Evolutionary conservation across 2,329 filamentous ascomycete species (phyloP), one percentile per base, ranked within the genome.

Genomic region (Ceratocystis ficicola): DNA sequence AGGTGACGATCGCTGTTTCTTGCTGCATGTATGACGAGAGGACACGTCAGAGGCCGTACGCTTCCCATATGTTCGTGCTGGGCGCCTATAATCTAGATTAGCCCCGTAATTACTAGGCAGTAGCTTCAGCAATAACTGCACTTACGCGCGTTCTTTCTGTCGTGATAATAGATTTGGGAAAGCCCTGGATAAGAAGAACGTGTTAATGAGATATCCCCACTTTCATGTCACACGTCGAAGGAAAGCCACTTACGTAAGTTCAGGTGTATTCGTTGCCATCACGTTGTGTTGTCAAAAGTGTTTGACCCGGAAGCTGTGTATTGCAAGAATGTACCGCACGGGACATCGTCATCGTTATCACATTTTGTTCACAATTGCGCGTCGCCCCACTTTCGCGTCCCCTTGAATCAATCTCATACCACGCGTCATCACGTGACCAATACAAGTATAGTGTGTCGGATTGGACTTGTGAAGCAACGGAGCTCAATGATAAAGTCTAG

Each of bases 31-130:
- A 0, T 71, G 70, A 7, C 75, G 72, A n/a, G 60, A 68, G 44
- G 69, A 68, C 7, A 70, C 55, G 46, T 73, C 72, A 3, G 70
- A 66, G 5, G 69, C 68, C 7, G 69, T 64, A 44, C 74, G 73
- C 68, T 75, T 76, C 55, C 76, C 75, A 52, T 78, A 79, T 12
- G 77, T 78, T 66, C 75, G 73, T 15, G 77, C 69, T 1, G 68
- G 59, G 28, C 68, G 67, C 12, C 68, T 68, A 44, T 1, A 3
- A 44, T 2, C 15, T 5, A 6, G 20, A 61, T 64, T 55, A 65
- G 41, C 30, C 32, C 25, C 7, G 10, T 65, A 17, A 41, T 28
- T 17, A 22, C 10, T 2, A 52, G 10, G 62, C 3, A 17, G 5
- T 10, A 64, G 22, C 28, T 30, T 22, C 22, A 15, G 44, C 15